These are phyloP conservation scores for Euphorbia schlechtendalii DNA, from an alignment of 441 rosid genomes.

Conservation along the genomic window DNA sequence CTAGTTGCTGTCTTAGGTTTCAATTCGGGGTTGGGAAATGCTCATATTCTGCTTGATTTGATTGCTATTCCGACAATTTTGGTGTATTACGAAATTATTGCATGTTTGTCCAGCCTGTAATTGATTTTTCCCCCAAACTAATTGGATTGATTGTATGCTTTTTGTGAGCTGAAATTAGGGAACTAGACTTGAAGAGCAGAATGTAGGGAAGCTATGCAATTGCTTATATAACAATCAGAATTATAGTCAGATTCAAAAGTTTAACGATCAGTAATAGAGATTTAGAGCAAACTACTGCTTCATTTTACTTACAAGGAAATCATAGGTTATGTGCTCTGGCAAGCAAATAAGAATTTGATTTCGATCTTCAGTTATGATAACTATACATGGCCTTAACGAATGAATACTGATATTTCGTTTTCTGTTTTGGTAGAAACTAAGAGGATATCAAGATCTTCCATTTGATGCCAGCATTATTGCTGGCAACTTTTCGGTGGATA, in stretches of 20 bases:
- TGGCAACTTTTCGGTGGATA: conserved; percentile 29
- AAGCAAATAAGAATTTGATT: not conserved
- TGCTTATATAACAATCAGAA: too few relatives aligned
- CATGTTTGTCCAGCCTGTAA: not conserved
- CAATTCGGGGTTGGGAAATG: not conserved
- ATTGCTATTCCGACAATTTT: not conserved
- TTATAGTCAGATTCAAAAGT: conserved; percentile 1
- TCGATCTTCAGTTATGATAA: not conserved
- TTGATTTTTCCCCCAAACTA: not conserved
- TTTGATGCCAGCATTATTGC: conserved; percentile 46
- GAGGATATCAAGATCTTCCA: conserved; percentile 12
- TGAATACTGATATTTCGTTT: not conserved
- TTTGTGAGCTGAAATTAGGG: too few relatives aligned
- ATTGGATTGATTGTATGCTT: not conserved
- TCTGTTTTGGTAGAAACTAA: conserved; percentile 16
- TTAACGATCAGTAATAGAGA: not conserved
- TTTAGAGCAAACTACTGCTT: not conserved
- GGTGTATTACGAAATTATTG: not conserved
- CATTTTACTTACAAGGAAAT: not conserved
- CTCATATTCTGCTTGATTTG: not conserved
- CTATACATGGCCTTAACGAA: not conserved
- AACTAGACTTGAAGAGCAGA: too few relatives aligned
- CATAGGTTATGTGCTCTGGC: not conserved
- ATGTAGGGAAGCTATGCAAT: not conserved
- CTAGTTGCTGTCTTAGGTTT: not conserved